Evolutionary conservation across 352 stramenopile species (phyloP).

Genomic region (Pythium oligandrum): DNA sequence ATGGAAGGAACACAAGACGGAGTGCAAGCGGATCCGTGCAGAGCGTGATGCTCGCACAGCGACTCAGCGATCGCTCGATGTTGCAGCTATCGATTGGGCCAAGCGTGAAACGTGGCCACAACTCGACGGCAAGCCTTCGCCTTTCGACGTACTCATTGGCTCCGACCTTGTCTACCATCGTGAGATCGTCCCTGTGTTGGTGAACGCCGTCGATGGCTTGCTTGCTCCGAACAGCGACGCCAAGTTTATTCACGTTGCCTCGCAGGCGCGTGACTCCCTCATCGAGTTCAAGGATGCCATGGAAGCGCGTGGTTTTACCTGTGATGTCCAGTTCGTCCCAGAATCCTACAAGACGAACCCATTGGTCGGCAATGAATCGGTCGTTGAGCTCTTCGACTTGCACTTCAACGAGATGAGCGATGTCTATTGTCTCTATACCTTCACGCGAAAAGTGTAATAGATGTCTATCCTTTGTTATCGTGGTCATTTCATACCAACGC

Average conservation of each 20-base stretch:
- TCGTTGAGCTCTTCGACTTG: slow-evolving; percentile 70
- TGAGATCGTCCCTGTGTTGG: slow-evolving; percentile 76
- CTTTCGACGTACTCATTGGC: slow-evolving; percentile 74
- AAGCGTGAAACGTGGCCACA: slow-evolving; percentile 67
- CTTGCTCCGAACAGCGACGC: slow-evolving; percentile 28
- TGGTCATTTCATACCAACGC: background rate
- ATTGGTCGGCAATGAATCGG: slow-evolving; percentile 57
- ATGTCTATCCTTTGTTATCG: too few species aligned
- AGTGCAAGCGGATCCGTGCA: slow-evolving; percentile 67
- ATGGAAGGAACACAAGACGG: slow-evolving; percentile 81
- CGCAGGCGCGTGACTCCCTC: slow-evolving; percentile 72
- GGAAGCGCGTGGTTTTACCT: slow-evolving; percentile 59
- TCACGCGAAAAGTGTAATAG: slow-evolving; percentile 37
- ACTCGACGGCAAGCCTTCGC: slow-evolving; percentile 17
- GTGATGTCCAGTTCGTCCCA: slow-evolving; percentile 56
- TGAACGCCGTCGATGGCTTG: slow-evolving; percentile 72
- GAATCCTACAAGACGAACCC: slow-evolving; percentile 86
- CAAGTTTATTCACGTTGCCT: slow-evolving; percentile 79
- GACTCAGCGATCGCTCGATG: slow-evolving; percentile 36
- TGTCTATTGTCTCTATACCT: slow-evolving; percentile 86
- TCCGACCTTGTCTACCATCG: slow-evolving; percentile 86
- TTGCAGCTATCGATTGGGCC: slow-evolving; percentile 78
- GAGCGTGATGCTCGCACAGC: slow-evolving; percentile 20
- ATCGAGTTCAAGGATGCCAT: slow-evolving; percentile 81
- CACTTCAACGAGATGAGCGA: slow-evolving; percentile 91